A percentile compares a stretch with the other conserved stretches of the same genome.
Conservation (phyloP, 345 rosid genomes). For the Zanthoxylum bungeanum region DNA sequence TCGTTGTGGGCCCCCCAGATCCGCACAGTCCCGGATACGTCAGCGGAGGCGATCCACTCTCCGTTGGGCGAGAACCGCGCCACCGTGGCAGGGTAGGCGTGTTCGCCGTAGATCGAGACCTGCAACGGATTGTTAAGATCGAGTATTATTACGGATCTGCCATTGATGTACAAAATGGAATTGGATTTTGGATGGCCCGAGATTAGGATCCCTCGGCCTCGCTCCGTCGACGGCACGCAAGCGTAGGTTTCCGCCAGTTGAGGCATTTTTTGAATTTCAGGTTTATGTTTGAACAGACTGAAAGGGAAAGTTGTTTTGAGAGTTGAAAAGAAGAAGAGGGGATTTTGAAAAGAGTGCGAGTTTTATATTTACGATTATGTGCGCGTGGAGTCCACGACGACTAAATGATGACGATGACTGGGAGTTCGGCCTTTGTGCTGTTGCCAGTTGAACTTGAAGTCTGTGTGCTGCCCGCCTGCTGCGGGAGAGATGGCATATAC, state of each 20-base stretch:
- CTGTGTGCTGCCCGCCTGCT: no score
- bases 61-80: slow-evolving; percentile 98
- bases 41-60: slow-evolving; percentile 99
- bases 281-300: not conserved
- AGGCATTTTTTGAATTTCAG: slow-evolving; percentile 18
- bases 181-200: slow-evolving; percentile 75
- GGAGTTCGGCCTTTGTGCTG: no score
- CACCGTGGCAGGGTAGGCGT: slow-evolving; percentile 88
- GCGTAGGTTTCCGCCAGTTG: slow-evolving; percentile 75
- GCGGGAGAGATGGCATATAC: no score
- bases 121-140: slow-evolving; percentile 77
- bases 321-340: not conserved
- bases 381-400: not conserved
- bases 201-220: slow-evolving; percentile 87
- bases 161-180: slow-evolving; percentile 73
- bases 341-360: not conserved
- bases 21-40: slow-evolving; percentile 84
- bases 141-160: slow-evolving; percentile 83
- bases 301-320: no score
- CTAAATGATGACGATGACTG: not conserved
- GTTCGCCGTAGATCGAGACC: slow-evolving; percentile 85
- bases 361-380: no score
- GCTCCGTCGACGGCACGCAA: slow-evolving; percentile 86
- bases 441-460: no score
- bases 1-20: slow-evolving; percentile 90